Base-by-base conservation (phyloP, 164 flowering plant species). In the Amborella trichopoda region DNA sequence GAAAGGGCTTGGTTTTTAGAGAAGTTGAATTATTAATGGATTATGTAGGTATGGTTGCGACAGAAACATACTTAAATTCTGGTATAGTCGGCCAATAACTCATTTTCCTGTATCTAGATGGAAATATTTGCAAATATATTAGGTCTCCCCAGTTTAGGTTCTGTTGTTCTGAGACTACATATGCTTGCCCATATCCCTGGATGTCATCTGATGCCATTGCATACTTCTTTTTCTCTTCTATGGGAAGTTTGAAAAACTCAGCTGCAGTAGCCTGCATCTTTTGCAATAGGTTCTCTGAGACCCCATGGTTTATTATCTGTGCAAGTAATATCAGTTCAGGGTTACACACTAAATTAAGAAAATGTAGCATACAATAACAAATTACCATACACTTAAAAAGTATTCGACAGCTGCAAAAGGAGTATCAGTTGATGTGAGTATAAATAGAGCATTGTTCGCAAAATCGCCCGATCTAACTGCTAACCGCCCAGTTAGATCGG, bases 101-200 rank as follows among this genome's bases (percentile, higher is more conserved):
- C 10, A 48, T 19, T 9, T 53, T 56, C 46, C 53, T 53, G 3
- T 8, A 18, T 16, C 45, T 10, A 6, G 46, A 5, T 24, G 67
- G 59, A 17, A 23, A 28, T 25, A 48, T 49, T 18, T 55, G 21
- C 34, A 56, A 28, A 49, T 47, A 26, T 18, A 48, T 3, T 14
- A 49, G 19, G 38, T 57, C 64, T 24, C 30, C 20, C 55, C 55
- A 61, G 25, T 52, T 56, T 28, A 64, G 47, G 50, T 63, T 60
- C 39, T 60, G 63, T 27, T 54, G 30, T 26, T 56, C 53, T 6
- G 62, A 50, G 25, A 46, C 44, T 17, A 56, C 57, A 46, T 40
- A 46, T 28, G 46, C 50, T 40, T 61, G 62, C 1, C 66, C 63
- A 36, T 66, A 57, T 49, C 63, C 66, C 28, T 57, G 59, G 20